phyloP scores from a whole-genome alignment of 306 rosid genomes.

The Dryas drummondii region DNA sequence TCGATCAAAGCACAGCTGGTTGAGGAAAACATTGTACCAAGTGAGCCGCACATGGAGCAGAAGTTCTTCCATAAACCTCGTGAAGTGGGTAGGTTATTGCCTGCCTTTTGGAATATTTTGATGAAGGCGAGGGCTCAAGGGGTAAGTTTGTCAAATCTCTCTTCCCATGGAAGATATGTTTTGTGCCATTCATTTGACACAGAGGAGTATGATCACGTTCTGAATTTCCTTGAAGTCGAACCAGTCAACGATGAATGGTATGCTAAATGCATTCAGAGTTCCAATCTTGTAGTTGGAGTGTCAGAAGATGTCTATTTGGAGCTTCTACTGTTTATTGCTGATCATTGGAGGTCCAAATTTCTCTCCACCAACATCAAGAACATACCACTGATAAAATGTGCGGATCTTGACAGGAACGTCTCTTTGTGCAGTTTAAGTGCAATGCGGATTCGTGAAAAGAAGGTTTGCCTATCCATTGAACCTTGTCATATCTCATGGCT shows the following conservation, averaged over 20 bases:
- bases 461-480: slow-evolving; percentile 27
- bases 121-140: slow-evolving; percentile 33
- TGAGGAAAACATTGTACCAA: slow-evolving; percentile 49
- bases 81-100: slow-evolving; percentile 59
- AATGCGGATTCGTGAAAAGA: background rate
- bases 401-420: slow-evolving; percentile 1
- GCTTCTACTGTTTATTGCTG: slow-evolving; percentile 53
- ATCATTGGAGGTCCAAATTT: slow-evolving; percentile 35
- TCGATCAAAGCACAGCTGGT: slow-evolving; percentile 39
- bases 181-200: slow-evolving; percentile 52
- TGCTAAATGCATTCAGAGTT: slow-evolving; percentile 63
- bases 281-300: slow-evolving; percentile 48
- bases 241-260: slow-evolving; percentile 59
- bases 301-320: slow-evolving; percentile 49
- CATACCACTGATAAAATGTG: slow-evolving; percentile 51
- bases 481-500: slow-evolving; percentile 46
- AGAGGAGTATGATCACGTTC: slow-evolving; percentile 35
- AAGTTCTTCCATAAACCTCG: slow-evolving; percentile 58
- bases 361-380: slow-evolving; percentile 26
- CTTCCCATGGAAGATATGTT: slow-evolving; percentile 58
- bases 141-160: slow-evolving; percentile 43
- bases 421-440: slow-evolving; percentile 37
- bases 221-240: slow-evolving; percentile 49
- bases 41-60: slow-evolving; percentile 51
- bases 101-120: slow-evolving; percentile 58